These are phyloP conservation scores for Boletellus sp. DNA, from an alignment of 1,284 basidiomycete genomes.

Conservation along the genomic window DNA sequence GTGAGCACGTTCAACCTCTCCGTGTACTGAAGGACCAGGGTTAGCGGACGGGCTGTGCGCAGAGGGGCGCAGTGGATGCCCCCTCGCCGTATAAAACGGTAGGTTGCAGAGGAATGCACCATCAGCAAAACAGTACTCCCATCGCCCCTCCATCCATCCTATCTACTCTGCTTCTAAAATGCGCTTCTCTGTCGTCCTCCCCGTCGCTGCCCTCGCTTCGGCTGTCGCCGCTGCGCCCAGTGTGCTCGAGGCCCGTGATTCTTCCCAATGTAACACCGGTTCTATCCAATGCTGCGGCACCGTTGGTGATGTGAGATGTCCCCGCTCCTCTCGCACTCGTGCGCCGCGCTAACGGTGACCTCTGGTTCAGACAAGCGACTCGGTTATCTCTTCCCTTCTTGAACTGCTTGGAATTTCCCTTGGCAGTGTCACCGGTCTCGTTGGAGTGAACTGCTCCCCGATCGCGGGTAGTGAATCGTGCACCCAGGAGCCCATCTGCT, in stretches of 20 bases:
- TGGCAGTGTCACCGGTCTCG: neutral
- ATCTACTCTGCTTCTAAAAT: neutral
- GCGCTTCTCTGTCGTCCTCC: conserved; percentile 5
- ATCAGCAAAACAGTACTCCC: neutral
- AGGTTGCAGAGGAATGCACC: neutral
- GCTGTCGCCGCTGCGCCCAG: conserved; percentile 6
- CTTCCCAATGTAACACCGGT: conserved; percentile 8
- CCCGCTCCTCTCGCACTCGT: rapidly evolving
- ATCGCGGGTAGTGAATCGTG: neutral
- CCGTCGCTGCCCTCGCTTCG: conserved; percentile 1
- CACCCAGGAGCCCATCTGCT: neutral
- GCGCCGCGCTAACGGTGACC: neutral
- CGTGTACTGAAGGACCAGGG: no score
- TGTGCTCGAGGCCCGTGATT: neutral
- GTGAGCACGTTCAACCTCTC: no score
- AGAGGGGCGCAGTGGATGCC: neutral
- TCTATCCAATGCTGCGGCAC: conserved; percentile 5
- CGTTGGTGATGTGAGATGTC: conserved; percentile 1
- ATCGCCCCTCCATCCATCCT: neutral
- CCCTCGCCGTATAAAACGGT: neutral
- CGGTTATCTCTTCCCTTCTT: neutral
- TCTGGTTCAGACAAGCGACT: neutral
- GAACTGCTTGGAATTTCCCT: neutral
- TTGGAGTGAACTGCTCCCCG: neutral
- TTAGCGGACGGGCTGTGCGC: neutral